These are phyloP conservation scores for Gaeumannomyces tritici DNA, from an alignment of 2,329 filamentous ascomycete species.

Conservation along the genomic window DNA sequence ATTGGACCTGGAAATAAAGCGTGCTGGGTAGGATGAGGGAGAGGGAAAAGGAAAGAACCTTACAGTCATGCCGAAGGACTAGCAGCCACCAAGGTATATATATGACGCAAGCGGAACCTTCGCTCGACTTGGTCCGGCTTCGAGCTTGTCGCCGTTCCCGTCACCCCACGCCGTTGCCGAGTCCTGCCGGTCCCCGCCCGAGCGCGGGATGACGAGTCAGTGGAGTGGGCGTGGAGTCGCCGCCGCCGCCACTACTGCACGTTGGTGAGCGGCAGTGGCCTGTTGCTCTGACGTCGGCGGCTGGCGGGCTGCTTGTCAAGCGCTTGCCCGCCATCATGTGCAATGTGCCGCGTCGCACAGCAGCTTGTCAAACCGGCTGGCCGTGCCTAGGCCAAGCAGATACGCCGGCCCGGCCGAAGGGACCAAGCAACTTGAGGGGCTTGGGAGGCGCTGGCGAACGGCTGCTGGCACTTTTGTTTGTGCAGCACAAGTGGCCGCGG, in stretches of 20 bases:
- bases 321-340: too few relatives aligned
- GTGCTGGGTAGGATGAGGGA: not conserved
- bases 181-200: too few relatives aligned
- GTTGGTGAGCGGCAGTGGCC: not conserved
- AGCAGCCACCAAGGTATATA: not conserved
- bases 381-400: too few relatives aligned
- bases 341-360: too few relatives aligned
- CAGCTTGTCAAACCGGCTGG: too few relatives aligned
- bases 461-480: too few relatives aligned
- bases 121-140: not conserved
- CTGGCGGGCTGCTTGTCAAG: too few relatives aligned
- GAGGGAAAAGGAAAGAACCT: not conserved
- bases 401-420: too few relatives aligned
- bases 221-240: not conserved
- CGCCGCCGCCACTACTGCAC: too few relatives aligned
- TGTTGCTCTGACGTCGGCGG: not conserved
- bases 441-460: too few relatives aligned
- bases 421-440: too few relatives aligned
- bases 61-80: not conserved
- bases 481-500: too few relatives aligned
- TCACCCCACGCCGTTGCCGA: not conserved
- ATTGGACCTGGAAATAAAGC: not conserved
- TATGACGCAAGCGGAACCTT: not conserved
- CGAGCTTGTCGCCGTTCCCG: not conserved
- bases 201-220: not conserved